Percentiles rank a stretch among this genome's conserved stretches.
These are phyloP conservation scores for Backusella psychrophila DNA, from an alignment of 192 early-diverging fungal species.

Conservation along the genomic window DNA sequence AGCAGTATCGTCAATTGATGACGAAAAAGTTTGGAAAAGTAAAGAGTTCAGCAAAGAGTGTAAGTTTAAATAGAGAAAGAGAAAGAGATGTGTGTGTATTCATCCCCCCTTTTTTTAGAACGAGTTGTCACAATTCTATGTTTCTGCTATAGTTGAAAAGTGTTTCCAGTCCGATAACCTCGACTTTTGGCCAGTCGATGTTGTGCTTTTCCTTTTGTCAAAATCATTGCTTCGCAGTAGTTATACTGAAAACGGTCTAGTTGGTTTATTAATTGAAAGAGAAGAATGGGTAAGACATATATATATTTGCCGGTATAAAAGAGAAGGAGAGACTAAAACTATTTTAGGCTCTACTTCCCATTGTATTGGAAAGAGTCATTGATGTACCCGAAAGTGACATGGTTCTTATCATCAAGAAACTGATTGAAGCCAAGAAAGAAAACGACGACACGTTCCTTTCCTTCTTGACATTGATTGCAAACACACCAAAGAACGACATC, in stretches of 20 bases:
- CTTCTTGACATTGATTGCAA: slow-evolving; percentile 33
- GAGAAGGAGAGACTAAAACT: no score
- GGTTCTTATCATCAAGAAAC: slow-evolving; percentile 38
- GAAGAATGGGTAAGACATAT: slow-evolving; percentile 32
- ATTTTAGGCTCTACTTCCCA: slow-evolving; percentile 29
- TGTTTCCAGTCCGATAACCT: slow-evolving; percentile 29
- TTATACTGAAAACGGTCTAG: slow-evolving; percentile 34
- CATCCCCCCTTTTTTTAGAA: background rate
- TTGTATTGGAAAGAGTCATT: slow-evolving; percentile 39
- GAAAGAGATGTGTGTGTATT: background rate
- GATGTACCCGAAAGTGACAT: slow-evolving; percentile 51
- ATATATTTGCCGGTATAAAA: no score
- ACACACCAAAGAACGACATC: slow-evolving; percentile 44
- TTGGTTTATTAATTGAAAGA: slow-evolving; percentile 38
- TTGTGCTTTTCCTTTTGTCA: slow-evolving; percentile 38
- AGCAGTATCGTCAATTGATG: slow-evolving; percentile 19
- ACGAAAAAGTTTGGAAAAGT: slow-evolving; percentile 17
- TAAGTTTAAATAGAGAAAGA: slow-evolving; percentile 3
- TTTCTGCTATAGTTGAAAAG: slow-evolving; percentile 31
- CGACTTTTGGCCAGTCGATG: slow-evolving; percentile 39
- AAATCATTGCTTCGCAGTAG: slow-evolving; percentile 22
- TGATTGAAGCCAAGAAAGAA: slow-evolving; percentile 24
- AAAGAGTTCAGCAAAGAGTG: background rate
- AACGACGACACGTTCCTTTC: slow-evolving; percentile 6
- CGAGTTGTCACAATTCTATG: slow-evolving; percentile 42